A percentile compares a stretch with the other conserved stretches of the same genome.
These are phyloP conservation scores for Syzygium malaccense DNA, from an alignment of 441 rosid species.

Conservation along the genomic window DNA sequence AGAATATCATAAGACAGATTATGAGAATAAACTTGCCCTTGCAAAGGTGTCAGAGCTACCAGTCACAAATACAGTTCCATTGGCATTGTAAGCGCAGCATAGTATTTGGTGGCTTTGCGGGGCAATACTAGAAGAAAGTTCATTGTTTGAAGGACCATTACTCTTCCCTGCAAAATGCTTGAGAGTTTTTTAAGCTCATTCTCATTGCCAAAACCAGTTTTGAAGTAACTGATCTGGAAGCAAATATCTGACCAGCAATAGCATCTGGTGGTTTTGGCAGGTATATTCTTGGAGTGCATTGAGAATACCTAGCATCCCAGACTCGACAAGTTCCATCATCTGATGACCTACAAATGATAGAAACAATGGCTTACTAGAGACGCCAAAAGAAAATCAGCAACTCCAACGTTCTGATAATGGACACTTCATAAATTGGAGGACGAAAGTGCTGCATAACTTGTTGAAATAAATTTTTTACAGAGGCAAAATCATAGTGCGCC, in stretches of 20 bases:
- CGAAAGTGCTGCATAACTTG: neutral
- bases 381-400: slow-evolving; percentile 1
- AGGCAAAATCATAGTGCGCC: neutral
- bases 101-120: slow-evolving; percentile 76
- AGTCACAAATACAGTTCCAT: slow-evolving; percentile 95
- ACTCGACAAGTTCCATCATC: slow-evolving; percentile 99
- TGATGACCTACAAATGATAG: slow-evolving; percentile 60
- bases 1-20: neutral
- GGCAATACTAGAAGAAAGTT: slow-evolving; percentile 55
- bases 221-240: slow-evolving; percentile 7
- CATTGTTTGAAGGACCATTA: slow-evolving; percentile 36
- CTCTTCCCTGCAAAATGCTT: slow-evolving; percentile 50
- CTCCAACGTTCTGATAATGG: neutral
- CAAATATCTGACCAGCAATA: slow-evolving; percentile 43
- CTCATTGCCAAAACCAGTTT: slow-evolving; percentile 2
- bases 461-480: neutral
- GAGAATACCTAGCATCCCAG: slow-evolving; percentile 93
- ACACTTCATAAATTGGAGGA: neutral
- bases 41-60: slow-evolving; percentile 99
- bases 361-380: slow-evolving; percentile 15
- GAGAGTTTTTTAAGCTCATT: neutral
- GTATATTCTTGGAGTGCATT: slow-evolving; percentile 63
- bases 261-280: slow-evolving; percentile 76
- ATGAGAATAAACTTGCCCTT: slow-evolving; percentile 51
- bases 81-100: slow-evolving; percentile 95